phyloP scores from a whole-genome alignment of 1,284 basidiomycete genomes.

The Cryptococcus jaspeensis region DNA sequence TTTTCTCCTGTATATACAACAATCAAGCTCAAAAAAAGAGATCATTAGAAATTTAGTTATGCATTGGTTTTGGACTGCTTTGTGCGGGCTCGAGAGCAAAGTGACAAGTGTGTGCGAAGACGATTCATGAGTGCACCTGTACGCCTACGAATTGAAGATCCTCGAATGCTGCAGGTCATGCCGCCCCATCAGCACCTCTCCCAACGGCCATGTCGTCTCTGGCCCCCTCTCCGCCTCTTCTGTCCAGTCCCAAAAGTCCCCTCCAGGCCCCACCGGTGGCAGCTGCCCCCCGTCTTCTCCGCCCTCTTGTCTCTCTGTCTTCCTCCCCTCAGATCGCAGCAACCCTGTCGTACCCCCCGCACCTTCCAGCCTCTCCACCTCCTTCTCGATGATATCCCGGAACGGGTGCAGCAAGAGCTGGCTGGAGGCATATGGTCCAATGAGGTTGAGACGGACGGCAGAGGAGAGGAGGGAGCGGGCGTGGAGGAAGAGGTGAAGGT shows the following conservation, averaged over 20 bases:
- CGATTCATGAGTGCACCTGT: not conserved
- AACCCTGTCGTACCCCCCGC: conserved; percentile 18
- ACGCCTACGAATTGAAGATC: conserved; percentile 72
- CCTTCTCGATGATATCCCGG: conserved; percentile 62
- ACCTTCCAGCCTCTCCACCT: conserved; percentile 54
- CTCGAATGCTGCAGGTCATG: conserved; percentile 95
- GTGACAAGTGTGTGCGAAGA: not conserved
- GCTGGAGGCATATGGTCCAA: conserved; percentile 92
- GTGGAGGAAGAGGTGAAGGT: conserved; percentile 89
- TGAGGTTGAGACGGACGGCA: conserved; percentile 82
- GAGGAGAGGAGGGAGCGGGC: conserved; percentile 85
- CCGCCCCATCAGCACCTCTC: conserved; percentile 84
- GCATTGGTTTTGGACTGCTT: too few relatives aligned
- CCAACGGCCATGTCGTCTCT: conserved; percentile 90
- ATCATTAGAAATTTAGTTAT: too few relatives aligned
- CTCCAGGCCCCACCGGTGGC: conserved; percentile 3
- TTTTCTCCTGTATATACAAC: too few relatives aligned
- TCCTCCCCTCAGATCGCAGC: not conserved
- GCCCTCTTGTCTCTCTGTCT: conserved; percentile 8
- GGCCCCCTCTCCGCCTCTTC: conserved; percentile 55
- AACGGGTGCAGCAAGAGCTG: conserved; percentile 77
- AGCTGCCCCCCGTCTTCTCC: not conserved
- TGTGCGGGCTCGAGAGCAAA: not conserved
- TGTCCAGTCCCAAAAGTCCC: conserved; percentile 45
- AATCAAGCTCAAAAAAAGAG: too few relatives aligned